Evolutionary conservation across 2,329 filamentous ascomycete species (phyloP).

Genomic region (Penicillium sp.): DNA sequence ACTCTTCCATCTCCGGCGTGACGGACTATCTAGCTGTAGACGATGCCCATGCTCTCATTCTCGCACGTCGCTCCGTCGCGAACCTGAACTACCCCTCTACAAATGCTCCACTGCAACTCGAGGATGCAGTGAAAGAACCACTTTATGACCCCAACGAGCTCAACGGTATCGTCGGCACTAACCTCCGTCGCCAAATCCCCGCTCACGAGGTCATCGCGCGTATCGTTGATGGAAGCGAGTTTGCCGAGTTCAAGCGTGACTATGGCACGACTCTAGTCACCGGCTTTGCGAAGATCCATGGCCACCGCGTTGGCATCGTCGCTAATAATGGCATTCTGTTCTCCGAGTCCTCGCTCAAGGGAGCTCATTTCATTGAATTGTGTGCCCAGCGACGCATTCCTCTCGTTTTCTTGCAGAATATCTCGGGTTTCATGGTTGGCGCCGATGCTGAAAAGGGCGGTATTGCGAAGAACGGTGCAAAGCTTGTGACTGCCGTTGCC

Average conservation of each 20-base stretch:
- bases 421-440: conserved; percentile 97
- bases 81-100: conserved; percentile 84
- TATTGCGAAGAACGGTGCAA: conserved; percentile 96
- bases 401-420: conserved; percentile 92
- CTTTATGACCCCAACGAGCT: conserved; percentile 78
- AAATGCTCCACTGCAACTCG: conserved; percentile 29
- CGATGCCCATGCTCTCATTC: conserved; percentile 84
- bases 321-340: conserved; percentile 97
- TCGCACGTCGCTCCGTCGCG: conserved; percentile 76
- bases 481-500: conserved; percentile 91
- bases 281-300: conserved; percentile 85
- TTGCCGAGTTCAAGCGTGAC: conserved; percentile 90
- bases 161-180: conserved; percentile 83
- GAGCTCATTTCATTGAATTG: conserved; percentile 94
- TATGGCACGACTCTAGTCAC: conserved; percentile 89
- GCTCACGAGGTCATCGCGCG: conserved; percentile 89
- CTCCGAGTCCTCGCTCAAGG: conserved; percentile 83
- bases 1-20: conserved; percentile 87
- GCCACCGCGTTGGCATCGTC: conserved; percentile 85
- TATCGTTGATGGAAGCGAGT: conserved; percentile 85
- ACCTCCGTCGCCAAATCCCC: conserved; percentile 79
- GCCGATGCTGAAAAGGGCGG: conserved; percentile 87
- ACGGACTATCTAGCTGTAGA: conserved; percentile 94
- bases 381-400: conserved; percentile 88
- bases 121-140: conserved; percentile 64